Base-by-base conservation (phyloP, 1,284 basidiomycete genomes). In the Tilletia caries region DNA sequence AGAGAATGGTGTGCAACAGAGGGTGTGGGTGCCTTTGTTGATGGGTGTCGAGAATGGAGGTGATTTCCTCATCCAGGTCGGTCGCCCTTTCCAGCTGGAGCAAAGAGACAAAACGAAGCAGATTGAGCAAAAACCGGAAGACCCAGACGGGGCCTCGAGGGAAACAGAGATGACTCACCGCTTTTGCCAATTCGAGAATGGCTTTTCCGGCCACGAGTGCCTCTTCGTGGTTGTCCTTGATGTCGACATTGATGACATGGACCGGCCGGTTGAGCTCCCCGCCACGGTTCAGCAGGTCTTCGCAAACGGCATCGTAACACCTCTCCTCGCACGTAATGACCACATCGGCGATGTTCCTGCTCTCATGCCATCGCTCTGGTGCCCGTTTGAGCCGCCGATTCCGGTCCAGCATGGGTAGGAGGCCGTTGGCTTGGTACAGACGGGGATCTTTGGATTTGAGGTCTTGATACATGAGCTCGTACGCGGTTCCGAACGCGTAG, bases 321-420 rank as follows among this genome's bases (percentile, higher is more conserved):
- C 95, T 88, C 84, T 99, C 96, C 85, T 98, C 96, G 84, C 96
- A 99, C 2, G 96, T 99, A 76, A 99, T 96, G 18, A 99, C 95
- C 18, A 99, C 88, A 82, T 99, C 96, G 5, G 92, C 92, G 13
- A 93, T 86, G 0, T 90, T 89, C 79, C 87, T 91, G 68, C 88
- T 91, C 68, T 98, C 95, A 79, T 98, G 95, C 94, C 95, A 99
- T 74, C 94, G 88, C 83, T 99, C 94, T 43, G 96, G 96, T 8
- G 95, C 95, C 3, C 87, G 83, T 84, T 99, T 99, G 71, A 98
- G 88, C 71, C 89, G 89, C 71, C 96, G 86, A 86, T 99, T 99
- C 50, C 96, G 89, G 83, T 98, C 96, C 41, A 99, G 86, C 96
- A 99, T 99, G 71, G 92, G 90, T 68, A 99, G 85, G n/a, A 98